phyloP scores from a whole-genome alignment of 805 yeast genomes.

The Saccharomycopsis sp. region DNA sequence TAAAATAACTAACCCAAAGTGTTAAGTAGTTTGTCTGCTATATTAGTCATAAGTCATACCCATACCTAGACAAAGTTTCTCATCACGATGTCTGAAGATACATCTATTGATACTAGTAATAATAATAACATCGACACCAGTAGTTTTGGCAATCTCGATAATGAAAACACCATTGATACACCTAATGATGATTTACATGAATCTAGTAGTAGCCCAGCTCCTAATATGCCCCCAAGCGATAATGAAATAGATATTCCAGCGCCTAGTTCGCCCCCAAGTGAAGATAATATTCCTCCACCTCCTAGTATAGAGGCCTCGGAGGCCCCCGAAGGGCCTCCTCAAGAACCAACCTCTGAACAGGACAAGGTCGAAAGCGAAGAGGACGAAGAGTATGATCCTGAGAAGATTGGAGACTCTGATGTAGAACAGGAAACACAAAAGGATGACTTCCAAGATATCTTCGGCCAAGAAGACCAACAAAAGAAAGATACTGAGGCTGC shows the following conservation, averaged over 20 bases:
- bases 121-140: not conserved
- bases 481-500: constrained; percentile 4
- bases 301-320: too few species aligned
- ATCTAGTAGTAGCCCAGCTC: not conserved
- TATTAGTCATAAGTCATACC: too few species aligned
- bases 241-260: too few species aligned
- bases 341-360: too few species aligned
- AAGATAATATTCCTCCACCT: too few species aligned
- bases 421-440: constrained; percentile 6
- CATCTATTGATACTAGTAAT: not conserved
- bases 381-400: constrained; percentile 8
- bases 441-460: not conserved
- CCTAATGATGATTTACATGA: too few species aligned
- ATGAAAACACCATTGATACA: too few species aligned
- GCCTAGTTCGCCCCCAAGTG: too few species aligned
- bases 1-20: too few species aligned
- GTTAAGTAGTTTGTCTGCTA: too few species aligned
- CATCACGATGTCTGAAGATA: not conserved
- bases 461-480: constrained; percentile 13
- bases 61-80: not conserved
- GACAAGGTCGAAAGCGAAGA: constrained; percentile 8
- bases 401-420: constrained; percentile 6
- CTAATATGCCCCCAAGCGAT: too few species aligned
- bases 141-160: not conserved
- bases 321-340: too few species aligned